Evolutionary conservation across 495 filamentous ascomycete species (phyloP), one percentile per base, ranked within the genome.

Genomic region (Penicillium riverlandense): DNA sequence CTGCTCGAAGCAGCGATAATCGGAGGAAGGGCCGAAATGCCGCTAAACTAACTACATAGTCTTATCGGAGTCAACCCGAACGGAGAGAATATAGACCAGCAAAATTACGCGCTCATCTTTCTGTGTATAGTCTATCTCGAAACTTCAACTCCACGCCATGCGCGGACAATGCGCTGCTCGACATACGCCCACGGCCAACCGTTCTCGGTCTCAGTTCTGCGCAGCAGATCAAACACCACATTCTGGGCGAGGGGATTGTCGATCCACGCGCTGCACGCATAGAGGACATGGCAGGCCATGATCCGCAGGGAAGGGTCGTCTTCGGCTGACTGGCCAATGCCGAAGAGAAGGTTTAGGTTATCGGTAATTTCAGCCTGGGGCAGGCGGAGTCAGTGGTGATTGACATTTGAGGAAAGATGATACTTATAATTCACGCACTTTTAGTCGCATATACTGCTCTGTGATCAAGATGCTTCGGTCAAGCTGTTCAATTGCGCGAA

Each of bases 261-360:
- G 12, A 70, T 61, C 63, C 65, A 68, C 12, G 59, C 57, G 37
- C 61, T 53, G 66, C 66, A 70, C 16, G 59, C 65, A 53, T 55
- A 63, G 2, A 70, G 48, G 28, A 63, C 62, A 40, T 70, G 63
- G 35, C 65, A 63, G 27, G 66, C 65, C 54, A 66, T 68, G n/a
- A 63, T 60, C 29, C 63, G 62, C 16, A 63, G 44, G 7, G 63
- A 55, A 10, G 63, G 63, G 29, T 68, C 65, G 37, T 67, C 63
- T 11, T 70, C 66, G 8, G 55, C 52, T 2, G 66, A 68, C 3
- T 65, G 49, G 7, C 61, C 66, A 16, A 70, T 68, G 29, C 66
- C 66, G 40, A 68, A 68, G 4, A 70, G 51, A 35, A 65, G 58
- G 9, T 58, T 49, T 6, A 70, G 54, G 12, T 61, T 66, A 28